These are phyloP conservation scores for Leccinum huronense DNA, from an alignment of 1,284 basidiomycete genomes.

Conservation along the genomic window DNA sequence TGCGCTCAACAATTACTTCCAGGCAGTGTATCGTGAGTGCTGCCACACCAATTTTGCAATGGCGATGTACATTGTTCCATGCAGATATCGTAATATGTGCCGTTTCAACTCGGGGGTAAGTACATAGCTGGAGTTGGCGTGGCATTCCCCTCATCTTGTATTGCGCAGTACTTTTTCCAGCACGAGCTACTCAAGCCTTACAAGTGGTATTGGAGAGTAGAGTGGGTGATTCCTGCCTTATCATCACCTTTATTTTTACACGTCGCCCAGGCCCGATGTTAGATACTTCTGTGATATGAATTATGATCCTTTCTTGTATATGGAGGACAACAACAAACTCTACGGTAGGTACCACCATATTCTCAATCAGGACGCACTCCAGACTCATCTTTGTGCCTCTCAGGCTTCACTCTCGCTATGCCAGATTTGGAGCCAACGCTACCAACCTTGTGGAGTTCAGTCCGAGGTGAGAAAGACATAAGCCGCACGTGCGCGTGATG, in stretches of 20 bases:
- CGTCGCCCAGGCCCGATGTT: conserved; percentile 56
- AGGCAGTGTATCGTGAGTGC: conserved; percentile 55
- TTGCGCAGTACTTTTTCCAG: conserved; percentile 67
- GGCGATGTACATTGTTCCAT: background rate
- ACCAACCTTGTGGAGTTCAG: conserved; percentile 70
- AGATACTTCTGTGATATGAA: conserved; percentile 75
- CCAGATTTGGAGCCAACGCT: conserved; percentile 80
- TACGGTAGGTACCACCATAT: conserved; percentile 47
- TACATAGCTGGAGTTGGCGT: conserved; percentile 8
- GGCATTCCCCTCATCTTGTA: conserved; percentile 10
- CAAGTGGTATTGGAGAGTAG: conserved; percentile 85
- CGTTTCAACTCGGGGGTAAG: conserved; percentile 82
- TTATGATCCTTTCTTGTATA: conserved; percentile 79
- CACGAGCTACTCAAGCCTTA: conserved; percentile 71
- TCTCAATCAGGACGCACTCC: background rate
- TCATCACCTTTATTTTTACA: conserved; percentile 7
- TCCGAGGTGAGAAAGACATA: conserved; percentile 49
- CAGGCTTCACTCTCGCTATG: conserved; percentile 77
- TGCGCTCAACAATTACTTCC: conserved; percentile 8
- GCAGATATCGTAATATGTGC: conserved; percentile 75
- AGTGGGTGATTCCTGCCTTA: conserved; percentile 36
- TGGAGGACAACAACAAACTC: conserved; percentile 73
- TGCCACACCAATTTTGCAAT: background rate
- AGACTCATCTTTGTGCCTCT: background rate
- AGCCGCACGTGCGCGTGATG: background rate